Percentiles rank a stretch among this genome's conserved stretches.
These are phyloP conservation scores for Aschersonia sp. DNA, from an alignment of 2,329 filamentous ascomycete species.

Conservation along the genomic window DNA sequence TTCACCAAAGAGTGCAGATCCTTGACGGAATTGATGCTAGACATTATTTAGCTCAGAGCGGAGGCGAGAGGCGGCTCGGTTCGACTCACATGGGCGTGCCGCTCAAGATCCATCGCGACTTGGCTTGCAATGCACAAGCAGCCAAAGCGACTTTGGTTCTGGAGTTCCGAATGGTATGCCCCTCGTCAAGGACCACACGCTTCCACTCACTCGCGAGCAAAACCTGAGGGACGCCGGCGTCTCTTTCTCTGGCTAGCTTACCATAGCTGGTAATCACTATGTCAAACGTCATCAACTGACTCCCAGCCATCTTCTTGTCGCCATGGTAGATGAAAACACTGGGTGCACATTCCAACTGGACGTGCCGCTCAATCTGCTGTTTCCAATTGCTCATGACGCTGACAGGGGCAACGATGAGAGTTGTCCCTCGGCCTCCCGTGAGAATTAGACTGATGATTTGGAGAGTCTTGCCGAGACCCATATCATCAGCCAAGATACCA, in stretches of 20 bases:
- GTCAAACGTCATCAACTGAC: constrained; percentile 50
- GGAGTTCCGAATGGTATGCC: constrained; percentile 68
- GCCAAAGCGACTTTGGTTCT: constrained; percentile 58
- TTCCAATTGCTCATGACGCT: constrained; percentile 88
- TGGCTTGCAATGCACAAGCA: constrained; percentile 49
- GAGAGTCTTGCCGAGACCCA: constrained; percentile 83
- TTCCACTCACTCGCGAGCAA: constrained; percentile 43
- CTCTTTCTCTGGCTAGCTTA: constrained; percentile 53
- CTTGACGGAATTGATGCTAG: constrained; percentile 58
- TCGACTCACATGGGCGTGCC: constrained; percentile 59
- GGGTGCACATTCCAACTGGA: constrained; percentile 46
- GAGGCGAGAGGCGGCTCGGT: not conserved
- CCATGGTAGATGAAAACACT: constrained; percentile 66
- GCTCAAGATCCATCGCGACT: constrained; percentile 65
- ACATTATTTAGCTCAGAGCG: constrained; percentile 10
- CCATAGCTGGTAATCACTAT: constrained; percentile 79
- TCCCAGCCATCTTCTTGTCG: constrained; percentile 35
- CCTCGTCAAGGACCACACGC: constrained; percentile 70
- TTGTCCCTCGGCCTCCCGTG: constrained; percentile 40
- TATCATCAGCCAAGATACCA: constrained; percentile 76
- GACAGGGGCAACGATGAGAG: constrained; percentile 68
- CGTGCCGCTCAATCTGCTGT: constrained; percentile 61
- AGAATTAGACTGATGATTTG: constrained; percentile 72
- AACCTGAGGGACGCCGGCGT: constrained; percentile 25
- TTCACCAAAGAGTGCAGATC: constrained; percentile 70